Evolutionary conservation across 768 basidiomycete species (phyloP).

Genomic region (Boletus barrowsii): DNA sequence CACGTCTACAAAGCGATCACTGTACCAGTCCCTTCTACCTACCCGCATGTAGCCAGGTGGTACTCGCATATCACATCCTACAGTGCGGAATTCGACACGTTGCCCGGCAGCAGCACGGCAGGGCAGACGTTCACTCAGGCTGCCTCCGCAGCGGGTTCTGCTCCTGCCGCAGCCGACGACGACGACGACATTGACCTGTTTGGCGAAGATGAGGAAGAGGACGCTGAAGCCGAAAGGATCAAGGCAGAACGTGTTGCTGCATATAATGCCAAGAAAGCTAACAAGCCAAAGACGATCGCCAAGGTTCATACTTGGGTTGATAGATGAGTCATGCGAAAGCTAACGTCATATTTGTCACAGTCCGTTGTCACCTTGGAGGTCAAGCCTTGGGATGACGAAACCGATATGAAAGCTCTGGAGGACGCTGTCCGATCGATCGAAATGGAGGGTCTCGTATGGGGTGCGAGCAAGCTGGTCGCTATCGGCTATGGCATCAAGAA

Average conservation of each 20-base stretch:
- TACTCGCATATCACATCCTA: constrained; percentile 93
- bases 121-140: constrained; percentile 67
- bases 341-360: constrained; percentile 42
- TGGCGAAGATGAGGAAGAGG: constrained; percentile 79
- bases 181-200: constrained; percentile 84
- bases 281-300: constrained; percentile 81
- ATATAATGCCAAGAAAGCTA: constrained; percentile 91
- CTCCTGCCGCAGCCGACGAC: constrained; percentile 43
- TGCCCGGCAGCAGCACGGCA: constrained; percentile 84
- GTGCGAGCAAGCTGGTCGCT: constrained; percentile 86
- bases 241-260: constrained; percentile 92
- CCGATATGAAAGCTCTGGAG: constrained; percentile 91
- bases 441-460: constrained; percentile 93
- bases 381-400: constrained; percentile 99
- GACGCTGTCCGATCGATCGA: constrained; percentile 79
- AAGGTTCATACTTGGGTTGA: constrained; percentile 53
- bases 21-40: constrained; percentile 58
- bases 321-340: constrained; percentile 5
- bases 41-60: constrained; percentile 85
- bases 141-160: constrained; percentile 39
- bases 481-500: constrained; percentile 95
- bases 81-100: constrained; percentile 66
- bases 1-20: constrained; percentile 81
- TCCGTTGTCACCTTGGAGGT: constrained; percentile 98
- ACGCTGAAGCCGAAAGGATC: constrained; percentile 80